A percentile compares a stretch with the other conserved stretches of the same genome.
Evolutionary conservation across 2,329 filamentous ascomycete genomes (phyloP).

Genomic region (Pseudogymnoascus sp.): DNA sequence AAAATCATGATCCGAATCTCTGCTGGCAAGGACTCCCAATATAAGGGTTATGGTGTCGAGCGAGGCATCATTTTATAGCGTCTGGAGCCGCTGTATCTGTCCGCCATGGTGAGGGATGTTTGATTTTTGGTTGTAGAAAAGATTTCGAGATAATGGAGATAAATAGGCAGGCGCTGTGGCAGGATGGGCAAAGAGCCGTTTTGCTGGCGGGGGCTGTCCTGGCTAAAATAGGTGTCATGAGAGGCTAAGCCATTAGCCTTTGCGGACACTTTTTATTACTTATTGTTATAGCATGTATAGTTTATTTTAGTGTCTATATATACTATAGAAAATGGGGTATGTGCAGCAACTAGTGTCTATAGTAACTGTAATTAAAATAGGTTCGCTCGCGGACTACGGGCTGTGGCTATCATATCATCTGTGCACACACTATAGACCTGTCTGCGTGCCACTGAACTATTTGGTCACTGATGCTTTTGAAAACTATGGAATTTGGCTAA

Average conservation of each 20-base stretch:
- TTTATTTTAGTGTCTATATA: not conserved
- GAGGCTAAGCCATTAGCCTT: not conserved
- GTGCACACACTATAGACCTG: not conserved
- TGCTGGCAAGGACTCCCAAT: slow-evolving; percentile 11
- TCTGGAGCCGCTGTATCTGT: not conserved
- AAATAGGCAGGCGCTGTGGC: not conserved
- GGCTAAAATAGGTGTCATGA: not conserved
- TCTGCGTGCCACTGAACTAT: not conserved
- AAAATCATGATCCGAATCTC: slow-evolving; percentile 31
- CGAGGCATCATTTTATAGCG: not conserved
- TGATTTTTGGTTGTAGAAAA: not conserved
- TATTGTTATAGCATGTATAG: not conserved
- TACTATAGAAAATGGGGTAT: not conserved
- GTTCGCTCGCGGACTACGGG: too few species aligned
- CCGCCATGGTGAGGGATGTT: not conserved
- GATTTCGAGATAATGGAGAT: not conserved
- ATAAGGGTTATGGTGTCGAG: not conserved
- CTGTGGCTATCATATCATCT: not conserved
- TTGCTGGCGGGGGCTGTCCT: not conserved
- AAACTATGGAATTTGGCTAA: not conserved
- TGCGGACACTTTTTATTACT: not conserved
- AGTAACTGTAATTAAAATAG: not conserved
- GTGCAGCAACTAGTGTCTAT: not conserved
- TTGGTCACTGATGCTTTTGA: not conserved
- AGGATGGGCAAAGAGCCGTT: not conserved